phyloP scores from a whole-genome alignment of 179 eudicot genomes.

The Silene vulgaris region DNA sequence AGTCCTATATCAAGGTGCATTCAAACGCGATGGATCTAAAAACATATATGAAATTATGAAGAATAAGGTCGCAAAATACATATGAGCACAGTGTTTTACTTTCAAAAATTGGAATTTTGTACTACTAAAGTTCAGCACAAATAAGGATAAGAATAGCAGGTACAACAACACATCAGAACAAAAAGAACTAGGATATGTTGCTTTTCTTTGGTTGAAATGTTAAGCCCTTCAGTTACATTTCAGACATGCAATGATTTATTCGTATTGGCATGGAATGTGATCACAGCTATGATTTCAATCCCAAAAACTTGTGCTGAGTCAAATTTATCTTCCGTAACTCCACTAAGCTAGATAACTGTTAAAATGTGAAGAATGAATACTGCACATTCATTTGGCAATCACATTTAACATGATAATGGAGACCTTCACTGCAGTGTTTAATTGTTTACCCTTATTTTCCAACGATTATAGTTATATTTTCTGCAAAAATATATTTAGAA shows the following conservation, averaged over 20 bases:
- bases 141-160: background rate
- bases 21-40: background rate
- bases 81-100: background rate
- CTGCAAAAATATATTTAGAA: background rate
- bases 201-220: background rate
- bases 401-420: background rate
- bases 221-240: background rate
- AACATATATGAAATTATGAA: background rate
- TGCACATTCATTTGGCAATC: conserved; percentile 3
- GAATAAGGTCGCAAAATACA: background rate
- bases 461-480: background rate
- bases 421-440: background rate
- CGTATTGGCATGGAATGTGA: conserved; percentile 1
- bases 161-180: background rate
- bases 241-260: background rate
- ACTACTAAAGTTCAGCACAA: background rate
- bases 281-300: background rate
- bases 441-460: background rate
- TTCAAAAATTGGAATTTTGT: background rate
- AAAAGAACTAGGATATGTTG: background rate
- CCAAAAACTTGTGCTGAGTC: background rate
- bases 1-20: background rate
- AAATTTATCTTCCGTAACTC: background rate
- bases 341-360: background rate
- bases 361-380: background rate